A percentile compares a stretch with the other conserved stretches of the same genome.
These are phyloP conservation scores for Capronia coronata DNA, from an alignment of 2,329 filamentous ascomycete genomes.

Conservation along the genomic window DNA sequence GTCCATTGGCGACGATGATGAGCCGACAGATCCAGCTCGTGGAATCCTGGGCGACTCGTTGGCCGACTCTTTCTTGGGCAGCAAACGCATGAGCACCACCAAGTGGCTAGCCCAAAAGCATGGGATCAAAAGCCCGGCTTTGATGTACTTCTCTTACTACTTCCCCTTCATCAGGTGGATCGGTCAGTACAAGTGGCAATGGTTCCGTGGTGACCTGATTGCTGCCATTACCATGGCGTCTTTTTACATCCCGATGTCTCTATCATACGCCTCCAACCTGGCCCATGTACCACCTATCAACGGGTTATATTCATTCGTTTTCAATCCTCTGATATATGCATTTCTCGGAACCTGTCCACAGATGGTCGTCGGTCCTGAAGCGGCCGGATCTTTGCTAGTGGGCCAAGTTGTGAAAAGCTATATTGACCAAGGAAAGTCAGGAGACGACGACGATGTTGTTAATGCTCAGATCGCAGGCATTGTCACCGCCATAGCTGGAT, in stretches of 20 bases:
- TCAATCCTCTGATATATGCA: conserved; percentile 86
- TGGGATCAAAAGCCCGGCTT: conserved; percentile 64
- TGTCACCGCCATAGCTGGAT: conserved; percentile 78
- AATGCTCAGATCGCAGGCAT: conserved; percentile 83
- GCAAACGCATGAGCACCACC: conserved; percentile 57
- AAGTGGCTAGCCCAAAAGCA: conserved; percentile 64
- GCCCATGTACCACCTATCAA: conserved; percentile 90
- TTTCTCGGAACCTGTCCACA: conserved; percentile 84
- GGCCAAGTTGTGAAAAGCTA: conserved; percentile 77
- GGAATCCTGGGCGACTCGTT: conserved; percentile 39
- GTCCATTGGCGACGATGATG: conserved; percentile 22
- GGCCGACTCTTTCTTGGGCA: conserved; percentile 39
- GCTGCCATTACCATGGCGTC: conserved; percentile 94
- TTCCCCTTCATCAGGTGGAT: conserved; percentile 89
- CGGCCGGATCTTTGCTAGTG: conserved; percentile 82
- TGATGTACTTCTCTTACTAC: conserved; percentile 91
- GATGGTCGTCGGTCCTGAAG: conserved; percentile 92
- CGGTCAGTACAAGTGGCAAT: conserved; percentile 73
- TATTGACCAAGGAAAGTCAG: conserved; percentile 60
- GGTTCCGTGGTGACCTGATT: conserved; percentile 76
- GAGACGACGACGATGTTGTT: conserved; percentile 60
- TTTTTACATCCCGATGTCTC: conserved; percentile 94
- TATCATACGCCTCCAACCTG: conserved; percentile 87
- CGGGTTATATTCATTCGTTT: conserved; percentile 87
- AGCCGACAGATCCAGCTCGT: conserved; percentile 30